Conservation (phyloP, 169 alveolate genomes). For the Toxoplasma gondii region DNA sequence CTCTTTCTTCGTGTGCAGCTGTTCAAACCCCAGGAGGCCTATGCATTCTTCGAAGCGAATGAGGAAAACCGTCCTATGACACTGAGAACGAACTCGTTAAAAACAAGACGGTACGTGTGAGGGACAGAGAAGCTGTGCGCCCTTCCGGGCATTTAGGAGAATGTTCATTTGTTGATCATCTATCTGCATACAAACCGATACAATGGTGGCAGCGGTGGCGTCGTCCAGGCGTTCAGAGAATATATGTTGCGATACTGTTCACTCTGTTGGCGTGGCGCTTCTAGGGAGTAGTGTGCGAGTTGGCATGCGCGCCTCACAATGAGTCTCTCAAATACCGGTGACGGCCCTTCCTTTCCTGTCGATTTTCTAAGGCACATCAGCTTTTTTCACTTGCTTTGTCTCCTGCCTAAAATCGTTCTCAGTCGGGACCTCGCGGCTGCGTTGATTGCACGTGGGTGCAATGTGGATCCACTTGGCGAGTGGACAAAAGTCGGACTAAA, state of each 20-base stretch:
- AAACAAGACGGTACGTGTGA: background rate
- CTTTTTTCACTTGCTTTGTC: background rate
- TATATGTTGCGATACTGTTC: too few relatives aligned
- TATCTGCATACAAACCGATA: background rate
- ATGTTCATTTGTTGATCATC: background rate
- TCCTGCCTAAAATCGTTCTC: background rate
- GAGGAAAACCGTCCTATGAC: slow-evolving; percentile 88
- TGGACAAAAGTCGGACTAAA: slow-evolving; percentile 93
- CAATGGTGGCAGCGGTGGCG: too few relatives aligned
- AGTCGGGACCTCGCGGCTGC: slow-evolving; percentile 70
- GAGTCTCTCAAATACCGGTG: too few relatives aligned
- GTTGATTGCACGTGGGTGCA: slow-evolving; percentile 91
- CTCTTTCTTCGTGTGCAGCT: slow-evolving; percentile 14
- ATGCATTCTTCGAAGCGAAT: slow-evolving; percentile 91
- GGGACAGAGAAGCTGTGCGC: background rate
- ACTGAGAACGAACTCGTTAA: slow-evolving; percentile 85
- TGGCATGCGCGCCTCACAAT: too few relatives aligned
- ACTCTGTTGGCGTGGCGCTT: too few relatives aligned
- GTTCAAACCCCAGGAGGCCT: slow-evolving; percentile 73
- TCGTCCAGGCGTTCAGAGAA: too few relatives aligned
- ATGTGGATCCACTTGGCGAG: slow-evolving; percentile 92
- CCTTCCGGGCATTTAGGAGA: background rate
- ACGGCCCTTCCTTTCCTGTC: too few relatives aligned
- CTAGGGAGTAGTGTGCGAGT: too few relatives aligned
- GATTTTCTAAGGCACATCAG: too few relatives aligned